phyloP scores from a whole-genome alignment of 352 stramenopile species.

The Pythium brassicae region DNA sequence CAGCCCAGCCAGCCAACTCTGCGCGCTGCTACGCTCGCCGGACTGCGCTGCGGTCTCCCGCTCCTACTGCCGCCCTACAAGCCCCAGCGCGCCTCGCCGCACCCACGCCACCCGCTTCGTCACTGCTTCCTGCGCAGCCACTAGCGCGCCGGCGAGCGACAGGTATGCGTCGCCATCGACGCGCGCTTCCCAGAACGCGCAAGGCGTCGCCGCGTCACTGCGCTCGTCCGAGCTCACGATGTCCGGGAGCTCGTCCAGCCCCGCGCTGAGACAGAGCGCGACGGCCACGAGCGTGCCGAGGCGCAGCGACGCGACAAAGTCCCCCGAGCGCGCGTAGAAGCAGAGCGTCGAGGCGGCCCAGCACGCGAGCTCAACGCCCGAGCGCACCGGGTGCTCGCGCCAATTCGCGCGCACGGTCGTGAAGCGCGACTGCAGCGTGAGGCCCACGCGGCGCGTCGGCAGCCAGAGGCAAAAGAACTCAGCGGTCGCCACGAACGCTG shows the following conservation, averaged over 20 bases:
- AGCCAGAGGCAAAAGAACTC: conserved; percentile 82
- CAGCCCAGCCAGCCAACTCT: no score
- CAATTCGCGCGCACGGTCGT: conserved; percentile 59
- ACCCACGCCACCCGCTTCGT: background rate
- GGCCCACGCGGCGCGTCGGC: conserved; percentile 56
- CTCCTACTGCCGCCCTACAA: no score
- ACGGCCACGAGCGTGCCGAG: conserved; percentile 54
- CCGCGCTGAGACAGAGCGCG: conserved; percentile 39
- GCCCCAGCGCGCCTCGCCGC: no score
- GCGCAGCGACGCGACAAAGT: conserved; percentile 48
- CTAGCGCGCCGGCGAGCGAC: conserved; percentile 29
- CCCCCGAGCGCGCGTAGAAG: conserved; percentile 53
- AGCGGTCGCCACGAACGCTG: conserved; percentile 66
- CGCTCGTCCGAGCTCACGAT: conserved; percentile 38
- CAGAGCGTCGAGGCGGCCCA: conserved; percentile 51
- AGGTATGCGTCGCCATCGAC: conserved; percentile 39
- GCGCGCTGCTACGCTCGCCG: no score
- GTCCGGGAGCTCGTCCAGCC: conserved; percentile 54
- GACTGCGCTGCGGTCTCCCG: no score
- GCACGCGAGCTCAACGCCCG: conserved; percentile 55
- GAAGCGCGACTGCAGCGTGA: conserved; percentile 75
- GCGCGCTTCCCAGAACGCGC: conserved; percentile 57
- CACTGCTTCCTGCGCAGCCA: conserved; percentile 36
- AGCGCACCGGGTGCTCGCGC: conserved; percentile 44
- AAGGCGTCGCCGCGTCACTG: conserved; percentile 24